phyloP scores from a whole-genome alignment of 495 filamentous ascomycete genomes.

The Trypethelium eluteriae region DNA sequence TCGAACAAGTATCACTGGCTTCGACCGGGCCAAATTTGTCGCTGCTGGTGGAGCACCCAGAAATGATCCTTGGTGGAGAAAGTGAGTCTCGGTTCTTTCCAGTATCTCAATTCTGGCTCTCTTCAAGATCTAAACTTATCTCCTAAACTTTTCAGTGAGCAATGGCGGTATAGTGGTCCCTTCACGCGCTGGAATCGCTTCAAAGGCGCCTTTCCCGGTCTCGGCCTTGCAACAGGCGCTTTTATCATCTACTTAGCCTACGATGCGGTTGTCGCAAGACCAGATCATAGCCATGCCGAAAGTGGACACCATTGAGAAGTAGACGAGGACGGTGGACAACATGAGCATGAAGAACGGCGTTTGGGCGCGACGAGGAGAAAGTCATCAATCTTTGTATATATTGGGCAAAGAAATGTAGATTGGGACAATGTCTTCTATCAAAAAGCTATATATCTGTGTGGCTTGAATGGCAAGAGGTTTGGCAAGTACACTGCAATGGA shows the following conservation, averaged over 20 bases:
- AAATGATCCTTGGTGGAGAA: conserved; percentile 82
- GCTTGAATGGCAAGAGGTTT: not conserved
- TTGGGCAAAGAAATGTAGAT: not conserved
- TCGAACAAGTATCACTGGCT: conserved; percentile 69
- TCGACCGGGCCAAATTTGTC: conserved; percentile 67
- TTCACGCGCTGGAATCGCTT: conserved; percentile 87
- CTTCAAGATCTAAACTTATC: conserved; percentile 10
- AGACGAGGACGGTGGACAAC: not conserved
- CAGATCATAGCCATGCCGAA: conserved; percentile 56
- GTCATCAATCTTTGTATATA: not conserved
- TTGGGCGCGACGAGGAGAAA: not conserved
- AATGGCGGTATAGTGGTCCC: conserved; percentile 86
- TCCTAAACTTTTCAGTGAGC: conserved; percentile 52
- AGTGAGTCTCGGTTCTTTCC: conserved; percentile 42
- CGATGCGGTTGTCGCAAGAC: conserved; percentile 76
- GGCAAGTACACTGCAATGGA: no score
- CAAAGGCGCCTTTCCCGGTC: conserved; percentile 72
- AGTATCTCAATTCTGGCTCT: not conserved
- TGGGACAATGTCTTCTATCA: not conserved
- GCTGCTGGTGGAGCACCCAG: conserved; percentile 55
- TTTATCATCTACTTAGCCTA: conserved; percentile 84
- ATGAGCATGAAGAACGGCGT: not conserved
- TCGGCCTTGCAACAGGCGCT: conserved; percentile 84
- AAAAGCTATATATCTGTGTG: not conserved
- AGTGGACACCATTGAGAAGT: conserved; percentile 21